Conservation (phyloP, 2,329 filamentous ascomycete genomes). For the Penicillium sp. region DNA sequence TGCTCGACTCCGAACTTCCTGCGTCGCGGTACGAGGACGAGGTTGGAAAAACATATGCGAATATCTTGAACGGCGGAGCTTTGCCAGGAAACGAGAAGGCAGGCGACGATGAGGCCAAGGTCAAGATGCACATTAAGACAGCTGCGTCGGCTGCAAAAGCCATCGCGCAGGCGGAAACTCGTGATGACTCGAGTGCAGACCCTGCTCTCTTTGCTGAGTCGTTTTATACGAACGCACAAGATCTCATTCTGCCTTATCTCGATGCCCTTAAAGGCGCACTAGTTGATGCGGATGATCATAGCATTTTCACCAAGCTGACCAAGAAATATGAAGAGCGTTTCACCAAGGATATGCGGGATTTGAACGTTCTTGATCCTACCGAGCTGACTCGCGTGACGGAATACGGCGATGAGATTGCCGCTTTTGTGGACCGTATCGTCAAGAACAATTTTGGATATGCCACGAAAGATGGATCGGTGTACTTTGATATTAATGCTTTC, state of each 20-base stretch:
- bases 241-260: slow-evolving; percentile 77
- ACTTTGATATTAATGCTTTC: slow-evolving; percentile 87
- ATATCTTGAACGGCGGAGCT: slow-evolving; percentile 55
- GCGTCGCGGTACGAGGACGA: slow-evolving; percentile 51
- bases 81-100: slow-evolving; percentile 56
- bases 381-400: slow-evolving; percentile 87
- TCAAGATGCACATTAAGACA: slow-evolving; percentile 82
- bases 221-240: slow-evolving; percentile 60
- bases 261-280: slow-evolving; percentile 61
- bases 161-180: slow-evolving; percentile 40
- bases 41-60: slow-evolving; percentile 53
- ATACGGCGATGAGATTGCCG: slow-evolving; percentile 81
- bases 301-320: slow-evolving; percentile 85
- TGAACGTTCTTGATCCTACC: slow-evolving; percentile 83
- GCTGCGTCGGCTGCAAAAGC: slow-evolving; percentile 55
- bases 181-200: slow-evolving; percentile 21
- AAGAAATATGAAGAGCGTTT: slow-evolving; percentile 85
- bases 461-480: slow-evolving; percentile 76
- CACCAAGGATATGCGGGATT: slow-evolving; percentile 77
- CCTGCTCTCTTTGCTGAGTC: slow-evolving; percentile 35
- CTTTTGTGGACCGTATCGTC: slow-evolving; percentile 79
- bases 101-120: slow-evolving; percentile 77
- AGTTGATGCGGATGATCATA: slow-evolving; percentile 61
- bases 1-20: slow-evolving; percentile 47
- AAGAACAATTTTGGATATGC: slow-evolving; percentile 82